Percentiles rank a stretch among this genome's conserved stretches.
phyloP scores from a whole-genome alignment of 495 filamentous ascomycete genomes.

The Thozetella sp. region DNA sequence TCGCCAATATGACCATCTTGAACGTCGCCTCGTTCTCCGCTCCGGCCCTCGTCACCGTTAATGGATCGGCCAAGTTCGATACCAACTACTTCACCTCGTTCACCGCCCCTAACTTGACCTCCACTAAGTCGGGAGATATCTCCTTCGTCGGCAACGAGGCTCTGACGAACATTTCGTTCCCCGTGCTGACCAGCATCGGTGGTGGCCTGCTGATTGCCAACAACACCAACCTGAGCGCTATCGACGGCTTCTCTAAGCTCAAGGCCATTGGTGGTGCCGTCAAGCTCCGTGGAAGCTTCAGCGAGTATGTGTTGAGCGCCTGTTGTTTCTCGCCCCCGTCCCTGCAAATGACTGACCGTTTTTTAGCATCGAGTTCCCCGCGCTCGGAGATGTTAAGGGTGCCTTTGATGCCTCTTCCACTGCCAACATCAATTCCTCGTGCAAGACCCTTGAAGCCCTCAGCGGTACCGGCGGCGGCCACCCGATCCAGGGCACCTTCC shows the following conservation, averaged over 20 bases:
- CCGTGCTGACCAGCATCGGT: constrained; percentile 64
- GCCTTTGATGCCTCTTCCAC: constrained; percentile 85
- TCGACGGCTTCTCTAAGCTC: constrained; percentile 69
- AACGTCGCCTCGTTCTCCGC: constrained; percentile 75
- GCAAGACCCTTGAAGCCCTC: constrained; percentile 46
- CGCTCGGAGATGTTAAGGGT: constrained; percentile 76
- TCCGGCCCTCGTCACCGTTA: constrained; percentile 76
- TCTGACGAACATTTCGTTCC: constrained; percentile 78
- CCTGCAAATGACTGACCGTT: constrained; percentile 19
- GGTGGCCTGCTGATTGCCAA: constrained; percentile 84
- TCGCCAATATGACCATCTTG: constrained; percentile 83
- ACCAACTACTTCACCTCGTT: constrained; percentile 72
- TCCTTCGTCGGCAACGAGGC: constrained; percentile 77
- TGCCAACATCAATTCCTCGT: constrained; percentile 55
- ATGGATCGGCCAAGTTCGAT: constrained; percentile 82
- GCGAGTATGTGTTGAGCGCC: constrained; percentile 71
- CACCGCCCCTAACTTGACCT: constrained; percentile 78
- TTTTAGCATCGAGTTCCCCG: constrained; percentile 67
- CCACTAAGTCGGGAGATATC: constrained; percentile 65
- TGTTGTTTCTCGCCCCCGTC: too few species aligned
- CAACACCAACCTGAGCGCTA: constrained; percentile 70
- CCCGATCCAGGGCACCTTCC: constrained; percentile 63
- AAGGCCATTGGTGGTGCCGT: constrained; percentile 78
- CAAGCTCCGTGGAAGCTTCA: constrained; percentile 86
- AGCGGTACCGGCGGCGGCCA: constrained; percentile 30